A percentile compares a stretch with the other conserved stretches of the same genome.
Conservation (phyloP, 768 basidiomycete species). For the Pulveroboletus sp. region DNA sequence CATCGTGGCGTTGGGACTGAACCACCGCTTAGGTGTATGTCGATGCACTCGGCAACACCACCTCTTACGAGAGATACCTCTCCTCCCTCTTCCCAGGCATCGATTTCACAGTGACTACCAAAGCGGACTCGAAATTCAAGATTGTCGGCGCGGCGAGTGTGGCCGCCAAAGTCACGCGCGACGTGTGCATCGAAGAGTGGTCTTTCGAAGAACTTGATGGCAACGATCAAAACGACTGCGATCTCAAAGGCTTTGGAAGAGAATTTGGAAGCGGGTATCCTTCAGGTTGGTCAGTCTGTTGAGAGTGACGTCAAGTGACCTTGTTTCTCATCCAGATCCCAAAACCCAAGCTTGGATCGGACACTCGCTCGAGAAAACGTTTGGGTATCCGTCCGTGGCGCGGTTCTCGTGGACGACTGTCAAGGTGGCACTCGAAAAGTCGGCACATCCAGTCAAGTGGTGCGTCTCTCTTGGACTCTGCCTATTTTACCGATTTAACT, state of each 20-base stretch:
- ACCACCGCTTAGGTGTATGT: conserved; percentile 71
- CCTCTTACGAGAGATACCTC: conserved; percentile 82
- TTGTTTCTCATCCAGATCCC: conserved; percentile 59
- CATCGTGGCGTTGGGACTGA: not conserved
- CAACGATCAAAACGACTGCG: conserved; percentile 1
- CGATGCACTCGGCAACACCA: conserved; percentile 88
- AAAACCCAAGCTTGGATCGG: conserved; percentile 88
- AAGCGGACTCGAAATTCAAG: conserved; percentile 95
- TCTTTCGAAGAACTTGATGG: conserved; percentile 60
- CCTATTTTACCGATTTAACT: not conserved
- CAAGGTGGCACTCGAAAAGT: conserved; percentile 78
- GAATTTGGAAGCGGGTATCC: conserved; percentile 87
- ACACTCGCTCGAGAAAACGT: conserved; percentile 74
- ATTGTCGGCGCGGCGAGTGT: conserved; percentile 97
- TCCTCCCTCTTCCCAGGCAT: conserved; percentile 80
- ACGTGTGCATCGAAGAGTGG: conserved; percentile 88
- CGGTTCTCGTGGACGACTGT: conserved; percentile 97
- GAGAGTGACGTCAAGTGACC: not conserved
- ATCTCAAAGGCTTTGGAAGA: conserved; percentile 28
- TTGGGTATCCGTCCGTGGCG: conserved; percentile 87
- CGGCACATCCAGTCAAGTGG: conserved; percentile 82
- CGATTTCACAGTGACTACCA: conserved; percentile 82
- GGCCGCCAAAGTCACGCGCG: conserved; percentile 96
- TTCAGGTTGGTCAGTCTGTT: conserved; percentile 49
- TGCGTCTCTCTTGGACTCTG: conserved; percentile 27